phyloP scores from a whole-genome alignment of 2,329 filamentous ascomycete species.

The Fusarium palustre region DNA sequence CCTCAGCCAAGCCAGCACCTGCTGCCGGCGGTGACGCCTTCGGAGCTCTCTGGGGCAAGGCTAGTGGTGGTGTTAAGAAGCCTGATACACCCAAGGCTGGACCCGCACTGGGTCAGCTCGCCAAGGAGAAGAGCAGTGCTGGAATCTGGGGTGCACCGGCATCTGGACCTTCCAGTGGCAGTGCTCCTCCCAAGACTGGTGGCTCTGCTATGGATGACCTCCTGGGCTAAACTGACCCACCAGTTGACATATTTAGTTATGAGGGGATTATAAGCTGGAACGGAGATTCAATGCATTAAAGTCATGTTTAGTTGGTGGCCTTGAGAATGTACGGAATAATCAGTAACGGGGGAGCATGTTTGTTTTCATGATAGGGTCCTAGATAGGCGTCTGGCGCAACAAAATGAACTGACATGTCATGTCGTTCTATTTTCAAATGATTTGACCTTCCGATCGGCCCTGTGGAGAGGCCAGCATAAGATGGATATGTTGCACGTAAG shows the following conservation, averaged over 20 bases:
- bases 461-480: slow-evolving; percentile 22
- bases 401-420: slow-evolving; percentile 53
- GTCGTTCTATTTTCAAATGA: slow-evolving; percentile 40
- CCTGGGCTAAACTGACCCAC: slow-evolving; percentile 54
- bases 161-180: slow-evolving; percentile 48
- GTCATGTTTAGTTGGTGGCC: slow-evolving; percentile 14
- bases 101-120: slow-evolving; percentile 89
- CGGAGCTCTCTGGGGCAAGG: slow-evolving; percentile 84
- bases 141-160: slow-evolving; percentile 87
- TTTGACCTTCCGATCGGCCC: slow-evolving; percentile 8
- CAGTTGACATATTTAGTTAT: slow-evolving; percentile 6
- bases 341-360: slow-evolving; percentile 45
- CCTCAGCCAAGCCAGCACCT: slow-evolving; percentile 64
- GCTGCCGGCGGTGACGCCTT: slow-evolving; percentile 83
- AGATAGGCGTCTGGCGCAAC: slow-evolving; percentile 59
- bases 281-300: slow-evolving; percentile 25
- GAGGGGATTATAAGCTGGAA: slow-evolving; percentile 33
- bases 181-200: slow-evolving; percentile 47
- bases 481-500: slow-evolving; percentile 25
- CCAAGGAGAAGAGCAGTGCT: slow-evolving; percentile 96
- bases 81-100: slow-evolving; percentile 69
- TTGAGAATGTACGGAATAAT: slow-evolving; percentile 42
- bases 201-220: slow-evolving; percentile 62
- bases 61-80: slow-evolving; percentile 82
- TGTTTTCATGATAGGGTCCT: slow-evolving; percentile 52